phyloP scores from a whole-genome alignment of 2,329 filamentous ascomycete genomes.

The Ceratocystis variospora region DNA sequence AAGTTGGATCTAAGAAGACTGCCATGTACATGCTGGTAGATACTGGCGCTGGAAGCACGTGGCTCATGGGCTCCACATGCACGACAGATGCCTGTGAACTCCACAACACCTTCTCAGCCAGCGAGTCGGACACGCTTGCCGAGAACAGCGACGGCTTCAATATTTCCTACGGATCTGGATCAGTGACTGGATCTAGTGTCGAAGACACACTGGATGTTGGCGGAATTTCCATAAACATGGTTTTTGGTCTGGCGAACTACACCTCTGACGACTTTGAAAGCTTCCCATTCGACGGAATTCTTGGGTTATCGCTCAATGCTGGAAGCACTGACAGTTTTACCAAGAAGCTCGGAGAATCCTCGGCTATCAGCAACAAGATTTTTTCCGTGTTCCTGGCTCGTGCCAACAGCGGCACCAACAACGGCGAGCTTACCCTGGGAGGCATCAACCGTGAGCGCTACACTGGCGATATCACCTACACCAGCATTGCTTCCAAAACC shows the following conservation, averaged over 20 bases:
- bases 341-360: constrained; percentile 42
- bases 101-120: constrained; percentile 56
- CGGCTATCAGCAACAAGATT: constrained; percentile 37
- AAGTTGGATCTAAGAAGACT: constrained; percentile 41
- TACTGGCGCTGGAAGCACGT: constrained; percentile 58
- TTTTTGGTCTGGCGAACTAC: constrained; percentile 58
- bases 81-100: constrained; percentile 48
- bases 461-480: constrained; percentile 55
- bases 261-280: constrained; percentile 61
- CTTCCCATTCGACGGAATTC: constrained; percentile 78
- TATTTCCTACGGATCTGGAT: constrained; percentile 65
- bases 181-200: constrained; percentile 51
- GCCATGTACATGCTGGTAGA: constrained; percentile 50
- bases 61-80: constrained; percentile 68
- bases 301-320: constrained; percentile 57
- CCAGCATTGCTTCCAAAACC: constrained; percentile 34
- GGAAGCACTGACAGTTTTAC: constrained; percentile 53
- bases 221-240: constrained; percentile 47
- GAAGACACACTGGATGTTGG: constrained; percentile 55
- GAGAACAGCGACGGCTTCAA: constrained; percentile 41
- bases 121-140: constrained; percentile 51
- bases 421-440: constrained; percentile 69
- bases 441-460: constrained; percentile 52
- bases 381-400: constrained; percentile 61
- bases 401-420: constrained; percentile 47